Percentiles rank a stretch among this genome's conserved stretches.
Evolutionary conservation across 169 alveolate species (phyloP).

Genomic region (Plasmodium gallinaceum): DNA sequence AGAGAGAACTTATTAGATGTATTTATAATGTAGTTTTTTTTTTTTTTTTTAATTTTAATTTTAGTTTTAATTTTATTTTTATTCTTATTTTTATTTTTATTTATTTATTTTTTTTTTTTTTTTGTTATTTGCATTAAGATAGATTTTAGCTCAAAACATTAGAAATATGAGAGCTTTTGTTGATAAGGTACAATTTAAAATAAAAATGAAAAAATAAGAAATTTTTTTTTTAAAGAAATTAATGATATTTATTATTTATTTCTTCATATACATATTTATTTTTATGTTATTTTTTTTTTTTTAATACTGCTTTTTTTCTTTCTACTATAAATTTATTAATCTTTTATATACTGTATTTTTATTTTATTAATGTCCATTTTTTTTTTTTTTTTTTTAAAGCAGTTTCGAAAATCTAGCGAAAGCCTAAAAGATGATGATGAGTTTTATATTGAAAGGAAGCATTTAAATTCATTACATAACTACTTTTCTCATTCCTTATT

Average conservation of each 20-base stretch:
- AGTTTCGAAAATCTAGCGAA: slow-evolving; percentile 62
- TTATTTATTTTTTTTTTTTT: slow-evolving; percentile 5
- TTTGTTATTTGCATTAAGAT: slow-evolving; percentile 12
- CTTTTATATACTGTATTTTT: not conserved
- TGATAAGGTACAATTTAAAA: slow-evolving; percentile 48
- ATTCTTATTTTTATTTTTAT: too few species aligned
- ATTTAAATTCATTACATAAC: slow-evolving; percentile 36
- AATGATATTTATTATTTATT: not conserved
- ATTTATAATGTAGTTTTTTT: slow-evolving; percentile 24
- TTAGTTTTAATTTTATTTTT: slow-evolving; percentile 27
- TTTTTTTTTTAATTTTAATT: not conserved
- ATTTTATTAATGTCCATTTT: not conserved
- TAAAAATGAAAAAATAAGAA: not conserved
- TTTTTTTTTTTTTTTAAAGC: not conserved
- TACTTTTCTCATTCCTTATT: slow-evolving; percentile 67
- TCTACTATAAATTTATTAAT: not conserved
- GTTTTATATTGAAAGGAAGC: slow-evolving; percentile 52
- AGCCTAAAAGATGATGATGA: slow-evolving; percentile 59
- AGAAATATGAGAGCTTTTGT: slow-evolving; percentile 76
- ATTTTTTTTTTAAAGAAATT: not conserved
- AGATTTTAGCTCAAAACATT: not conserved
- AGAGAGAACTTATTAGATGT: too few species aligned
- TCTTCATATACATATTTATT: not conserved
- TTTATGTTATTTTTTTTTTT: not conserved
- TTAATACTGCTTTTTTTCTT: too few species aligned